A percentile compares a stretch with the other conserved stretches of the same genome.
phyloP scores from a whole-genome alignment of 257 asterid genomes.

The Plantago major region DNA sequence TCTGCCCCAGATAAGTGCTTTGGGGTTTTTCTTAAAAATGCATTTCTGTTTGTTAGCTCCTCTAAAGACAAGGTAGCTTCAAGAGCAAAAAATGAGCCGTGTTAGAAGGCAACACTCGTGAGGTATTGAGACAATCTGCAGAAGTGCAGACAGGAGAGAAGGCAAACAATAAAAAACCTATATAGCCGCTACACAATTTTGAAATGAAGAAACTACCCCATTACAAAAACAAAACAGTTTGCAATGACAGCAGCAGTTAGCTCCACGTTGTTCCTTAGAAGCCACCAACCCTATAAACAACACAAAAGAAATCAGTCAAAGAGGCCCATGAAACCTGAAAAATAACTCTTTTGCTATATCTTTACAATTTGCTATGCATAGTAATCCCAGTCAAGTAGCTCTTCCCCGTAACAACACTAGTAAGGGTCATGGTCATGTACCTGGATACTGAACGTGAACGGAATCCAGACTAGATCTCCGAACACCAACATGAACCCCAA shows the following conservation, averaged over 20 bases:
- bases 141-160: too few relatives aligned
- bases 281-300: slow-evolving; percentile 91
- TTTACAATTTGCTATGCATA: too few relatives aligned
- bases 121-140: neutral
- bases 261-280: slow-evolving; percentile 66
- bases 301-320: slow-evolving; percentile 9
- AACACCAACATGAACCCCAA: slow-evolving; percentile 98
- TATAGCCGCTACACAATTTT: slow-evolving; percentile 5
- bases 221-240: slow-evolving; percentile 67
- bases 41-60: slow-evolving; percentile 98
- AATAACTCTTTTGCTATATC: neutral
- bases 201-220: slow-evolving; percentile 53
- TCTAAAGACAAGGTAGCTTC: slow-evolving; percentile 84
- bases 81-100: slow-evolving; percentile 20
- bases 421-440: slow-evolving; percentile 32
- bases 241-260: slow-evolving; percentile 69
- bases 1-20: slow-evolving; percentile 83
- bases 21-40: slow-evolving; percentile 76
- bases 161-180: slow-evolving; percentile 3
- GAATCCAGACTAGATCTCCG: slow-evolving; percentile 97
- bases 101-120: slow-evolving; percentile 18
- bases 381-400: too few relatives aligned
- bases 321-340: neutral
- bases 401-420: too few relatives aligned
- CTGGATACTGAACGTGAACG: slow-evolving; percentile 98